These are phyloP conservation scores for Cladorrhinum sp. DNA, from an alignment of 2,329 filamentous ascomycete species.

Conservation along the genomic window DNA sequence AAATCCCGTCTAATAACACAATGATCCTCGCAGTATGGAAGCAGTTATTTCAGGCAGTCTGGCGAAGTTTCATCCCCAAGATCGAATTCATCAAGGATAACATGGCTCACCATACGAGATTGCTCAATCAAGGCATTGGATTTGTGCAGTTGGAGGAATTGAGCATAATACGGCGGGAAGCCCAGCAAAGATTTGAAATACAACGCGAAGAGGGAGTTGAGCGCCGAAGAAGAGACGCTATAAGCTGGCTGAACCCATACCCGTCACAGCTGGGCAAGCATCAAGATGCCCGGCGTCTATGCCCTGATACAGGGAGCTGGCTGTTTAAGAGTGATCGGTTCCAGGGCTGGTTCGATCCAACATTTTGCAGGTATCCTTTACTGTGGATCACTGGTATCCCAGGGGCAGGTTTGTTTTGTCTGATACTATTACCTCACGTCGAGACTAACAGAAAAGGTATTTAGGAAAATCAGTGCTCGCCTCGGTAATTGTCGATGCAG, in stretches of 20 bases:
- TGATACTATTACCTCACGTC: not conserved
- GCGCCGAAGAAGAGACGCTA: not conserved
- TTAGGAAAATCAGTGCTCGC: constrained; percentile 27
- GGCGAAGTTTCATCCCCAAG: constrained; percentile 31
- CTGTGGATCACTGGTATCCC: constrained; percentile 41
- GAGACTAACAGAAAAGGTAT: not conserved
- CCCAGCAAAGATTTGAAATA: constrained; percentile 10
- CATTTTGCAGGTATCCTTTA: constrained; percentile 25
- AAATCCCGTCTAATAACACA: not conserved
- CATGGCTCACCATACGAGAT: constrained; percentile 30
- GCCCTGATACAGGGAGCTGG: constrained; percentile 30
- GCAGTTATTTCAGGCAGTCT: constrained; percentile 33
- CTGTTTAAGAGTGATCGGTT: constrained; percentile 28
- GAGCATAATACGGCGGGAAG: constrained; percentile 20
- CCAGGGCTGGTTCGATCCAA: constrained; percentile 27
- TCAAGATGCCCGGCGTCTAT: not conserved
- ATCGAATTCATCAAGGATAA: constrained; percentile 30
- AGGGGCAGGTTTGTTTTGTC: constrained; percentile 37
- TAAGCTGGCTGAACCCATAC: not conserved
- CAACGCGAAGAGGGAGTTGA: not conserved
- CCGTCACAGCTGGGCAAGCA: not conserved
- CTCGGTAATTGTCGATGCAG: constrained; percentile 37
- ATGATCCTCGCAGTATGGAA: constrained; percentile 29
- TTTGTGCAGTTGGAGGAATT: constrained; percentile 29
- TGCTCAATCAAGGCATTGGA: constrained; percentile 33